phyloP scores from a whole-genome alignment of 2,329 filamentous ascomycete genomes.

The Alternaria ethzedia region DNA sequence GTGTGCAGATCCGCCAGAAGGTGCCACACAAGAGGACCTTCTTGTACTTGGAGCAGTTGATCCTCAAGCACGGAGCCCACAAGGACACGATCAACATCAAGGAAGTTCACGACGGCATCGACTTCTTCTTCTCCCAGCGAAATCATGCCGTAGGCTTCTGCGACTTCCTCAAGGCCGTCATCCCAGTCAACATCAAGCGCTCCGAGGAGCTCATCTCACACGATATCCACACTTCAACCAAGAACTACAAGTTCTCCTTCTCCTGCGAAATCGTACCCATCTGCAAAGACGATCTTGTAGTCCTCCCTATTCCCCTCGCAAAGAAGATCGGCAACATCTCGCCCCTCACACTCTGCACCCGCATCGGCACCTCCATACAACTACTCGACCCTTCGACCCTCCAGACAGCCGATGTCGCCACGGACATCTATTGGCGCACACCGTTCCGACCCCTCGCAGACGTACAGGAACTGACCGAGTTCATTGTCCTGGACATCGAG shows the following conservation, averaged over 20 bases:
- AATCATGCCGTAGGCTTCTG: conserved; percentile 94
- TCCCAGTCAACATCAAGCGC: conserved; percentile 79
- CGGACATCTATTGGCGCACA: conserved; percentile 85
- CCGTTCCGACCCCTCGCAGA: conserved; percentile 87
- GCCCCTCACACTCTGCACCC: conserved; percentile 83
- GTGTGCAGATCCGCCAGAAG: conserved; percentile 95
- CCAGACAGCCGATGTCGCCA: conserved; percentile 84
- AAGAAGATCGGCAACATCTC: conserved; percentile 87
- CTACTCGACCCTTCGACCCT: conserved; percentile 89
- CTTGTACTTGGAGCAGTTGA: conserved; percentile 87
- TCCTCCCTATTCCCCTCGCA: conserved; percentile 85
- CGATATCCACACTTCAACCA: conserved; percentile 88
- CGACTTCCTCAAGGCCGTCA: conserved; percentile 85
- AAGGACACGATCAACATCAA: conserved; percentile 97
- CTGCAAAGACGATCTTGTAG: conserved; percentile 97
- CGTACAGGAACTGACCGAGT: conserved; percentile 84
- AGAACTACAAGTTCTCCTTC: conserved; percentile 93
- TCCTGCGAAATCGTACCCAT: conserved; percentile 90
- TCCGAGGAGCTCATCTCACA: conserved; percentile 93
- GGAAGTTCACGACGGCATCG: conserved; percentile 92
- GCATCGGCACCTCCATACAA: conserved; percentile 88
- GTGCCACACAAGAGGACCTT: conserved; percentile 93
- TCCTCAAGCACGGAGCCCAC: conserved; percentile 84
- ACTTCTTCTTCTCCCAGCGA: conserved; percentile 89
- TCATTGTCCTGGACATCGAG: conserved; percentile 94